Percentiles rank a stretch among this genome's conserved stretches.
Conservation (phyloP, 148 eudicot species). For the Dysphania ambrosioides region DNA sequence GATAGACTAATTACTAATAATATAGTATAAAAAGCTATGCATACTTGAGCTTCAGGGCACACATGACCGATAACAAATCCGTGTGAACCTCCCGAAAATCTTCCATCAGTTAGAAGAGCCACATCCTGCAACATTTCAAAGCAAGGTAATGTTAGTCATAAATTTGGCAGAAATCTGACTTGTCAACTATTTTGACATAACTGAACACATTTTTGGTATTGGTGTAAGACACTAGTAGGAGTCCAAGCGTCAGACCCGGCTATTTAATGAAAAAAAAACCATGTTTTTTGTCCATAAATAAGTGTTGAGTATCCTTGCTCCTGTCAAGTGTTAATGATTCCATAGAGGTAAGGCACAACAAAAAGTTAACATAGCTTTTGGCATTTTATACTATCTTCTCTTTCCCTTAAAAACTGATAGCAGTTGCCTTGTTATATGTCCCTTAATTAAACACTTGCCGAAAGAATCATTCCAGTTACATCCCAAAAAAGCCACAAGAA, state of each 20-base stretch:
- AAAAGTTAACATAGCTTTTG: background rate
- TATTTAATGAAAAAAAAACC: background rate
- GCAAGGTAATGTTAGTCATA: background rate
- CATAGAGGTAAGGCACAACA: background rate
- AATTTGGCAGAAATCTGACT: background rate
- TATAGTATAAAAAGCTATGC: conserved; percentile 7
- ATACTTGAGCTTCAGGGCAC: conserved; percentile 95
- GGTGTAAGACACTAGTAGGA: background rate
- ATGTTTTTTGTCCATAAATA: background rate
- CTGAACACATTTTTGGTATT: background rate
- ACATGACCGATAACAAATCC: conserved; percentile 96
- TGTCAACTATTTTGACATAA: background rate
- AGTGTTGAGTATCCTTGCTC: background rate
- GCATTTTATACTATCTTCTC: background rate
- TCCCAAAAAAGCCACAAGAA: background rate
- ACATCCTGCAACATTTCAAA: conserved; percentile 52
- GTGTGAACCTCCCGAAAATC: conserved; percentile 96
- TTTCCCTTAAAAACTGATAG: background rate
- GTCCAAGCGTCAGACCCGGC: background rate
- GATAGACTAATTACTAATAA: background rate
- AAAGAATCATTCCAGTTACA: background rate
- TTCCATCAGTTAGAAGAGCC: conserved; percentile 90
- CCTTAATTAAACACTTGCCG: background rate
- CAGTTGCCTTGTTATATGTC: background rate
- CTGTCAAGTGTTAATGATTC: background rate